Conservation (phyloP, 148 eudicot species). For the Amaranthus hypochondriacus region DNA sequence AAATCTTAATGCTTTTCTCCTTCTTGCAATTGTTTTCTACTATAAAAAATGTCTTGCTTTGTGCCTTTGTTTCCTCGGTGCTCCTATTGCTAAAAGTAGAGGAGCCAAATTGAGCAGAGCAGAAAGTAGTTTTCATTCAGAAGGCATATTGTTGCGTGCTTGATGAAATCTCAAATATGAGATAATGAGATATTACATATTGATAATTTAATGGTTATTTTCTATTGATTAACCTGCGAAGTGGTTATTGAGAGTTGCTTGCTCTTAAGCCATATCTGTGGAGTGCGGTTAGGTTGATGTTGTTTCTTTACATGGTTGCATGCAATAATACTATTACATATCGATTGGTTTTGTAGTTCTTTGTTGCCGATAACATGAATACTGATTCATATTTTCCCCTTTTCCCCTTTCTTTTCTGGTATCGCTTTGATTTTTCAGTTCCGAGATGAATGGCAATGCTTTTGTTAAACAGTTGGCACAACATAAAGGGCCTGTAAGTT, state of each 20-base stretch:
- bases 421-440: slow-evolving; percentile 30
- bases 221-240: background rate
- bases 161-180: background rate
- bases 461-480: slow-evolving; percentile 54
- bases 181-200: background rate
- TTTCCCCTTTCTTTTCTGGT: background rate
- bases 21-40: no score
- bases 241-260: background rate
- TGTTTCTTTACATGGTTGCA: background rate
- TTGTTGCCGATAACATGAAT: background rate
- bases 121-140: no score
- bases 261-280: background rate
- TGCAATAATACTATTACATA: background rate
- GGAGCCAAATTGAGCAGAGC: no score
- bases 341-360: no score
- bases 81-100: no score
- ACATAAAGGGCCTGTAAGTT: slow-evolving; percentile 79
- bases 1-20: no score
- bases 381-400: background rate
- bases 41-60: no score
- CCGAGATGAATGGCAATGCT: slow-evolving; percentile 45
- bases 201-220: background rate
- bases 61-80: no score
- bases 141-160: background rate
- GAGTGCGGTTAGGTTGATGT: no score